A percentile compares a stretch with the other conserved stretches of the same genome.
These are phyloP conservation scores for Schizothecium vesticola DNA, from an alignment of 495 filamentous ascomycete genomes.

Conservation along the genomic window DNA sequence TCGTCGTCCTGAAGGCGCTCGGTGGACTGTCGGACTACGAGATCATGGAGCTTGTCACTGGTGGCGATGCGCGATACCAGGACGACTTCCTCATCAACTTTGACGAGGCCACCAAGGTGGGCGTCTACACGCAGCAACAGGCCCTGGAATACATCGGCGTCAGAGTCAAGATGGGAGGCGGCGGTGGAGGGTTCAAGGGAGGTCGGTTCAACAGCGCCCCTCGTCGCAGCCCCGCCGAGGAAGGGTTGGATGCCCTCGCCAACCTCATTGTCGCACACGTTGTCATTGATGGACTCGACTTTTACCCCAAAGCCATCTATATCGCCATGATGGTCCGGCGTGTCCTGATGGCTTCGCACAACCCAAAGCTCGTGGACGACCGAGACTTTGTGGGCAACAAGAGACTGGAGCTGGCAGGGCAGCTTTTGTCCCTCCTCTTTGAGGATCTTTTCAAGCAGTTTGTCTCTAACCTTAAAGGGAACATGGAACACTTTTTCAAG, in stretches of 20 bases:
- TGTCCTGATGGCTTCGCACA: conserved; percentile 87
- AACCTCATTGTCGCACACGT: conserved; percentile 91
- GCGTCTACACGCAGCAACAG: conserved; percentile 86
- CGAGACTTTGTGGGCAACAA: conserved; percentile 98
- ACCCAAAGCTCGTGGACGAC: conserved; percentile 85
- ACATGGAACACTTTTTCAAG: conserved; percentile 87
- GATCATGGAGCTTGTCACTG: conserved; percentile 81
- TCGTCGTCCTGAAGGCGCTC: conserved; percentile 86
- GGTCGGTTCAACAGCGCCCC: conserved; percentile 33
- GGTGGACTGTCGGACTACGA: conserved; percentile 91
- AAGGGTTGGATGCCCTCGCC: conserved; percentile 85
- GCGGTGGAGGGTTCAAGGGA: conserved; percentile 34
- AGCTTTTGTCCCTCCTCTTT: conserved; percentile 90
- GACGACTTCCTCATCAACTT: conserved; percentile 93
- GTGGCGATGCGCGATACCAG: conserved; percentile 78
- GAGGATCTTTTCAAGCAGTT: conserved; percentile 97
- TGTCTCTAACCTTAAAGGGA: conserved; percentile 76
- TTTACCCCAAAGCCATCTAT: conserved; percentile 91
- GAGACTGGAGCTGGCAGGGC: conserved; percentile 85
- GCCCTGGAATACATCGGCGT: conserved; percentile 86
- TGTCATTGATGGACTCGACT: conserved; percentile 81
- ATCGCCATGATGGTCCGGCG: conserved; percentile 93
- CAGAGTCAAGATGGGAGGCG: conserved; percentile 74
- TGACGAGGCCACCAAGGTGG: conserved; percentile 76
- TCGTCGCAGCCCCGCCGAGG: conserved; percentile 69